These are phyloP conservation scores for Naematelia aurantialba DNA, from an alignment of 768 basidiomycete species.

Conservation along the genomic window DNA sequence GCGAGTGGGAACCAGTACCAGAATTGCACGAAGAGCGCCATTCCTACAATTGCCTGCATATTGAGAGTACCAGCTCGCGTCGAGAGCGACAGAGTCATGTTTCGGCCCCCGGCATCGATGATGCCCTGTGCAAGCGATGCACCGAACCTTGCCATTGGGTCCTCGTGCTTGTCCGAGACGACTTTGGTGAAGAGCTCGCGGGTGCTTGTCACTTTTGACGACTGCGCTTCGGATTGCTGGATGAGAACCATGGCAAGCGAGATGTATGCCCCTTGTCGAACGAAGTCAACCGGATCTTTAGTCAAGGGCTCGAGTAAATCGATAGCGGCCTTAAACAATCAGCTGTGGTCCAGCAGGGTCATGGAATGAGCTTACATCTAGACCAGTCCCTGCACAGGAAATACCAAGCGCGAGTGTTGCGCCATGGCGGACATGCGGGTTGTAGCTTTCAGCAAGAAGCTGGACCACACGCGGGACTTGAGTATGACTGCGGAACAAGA, in stretches of 20 bases:
- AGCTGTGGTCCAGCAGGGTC: conserved; percentile 8
- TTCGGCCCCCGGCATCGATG: conserved; percentile 95
- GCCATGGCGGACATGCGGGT: conserved; percentile 95
- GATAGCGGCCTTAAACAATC: conserved; percentile 70
- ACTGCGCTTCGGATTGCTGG: conserved; percentile 87
- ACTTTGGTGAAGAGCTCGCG: conserved; percentile 86
- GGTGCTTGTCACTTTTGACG: conserved; percentile 71
- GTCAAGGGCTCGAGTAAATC: conserved; percentile 98
- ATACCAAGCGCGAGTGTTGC: conserved; percentile 95
- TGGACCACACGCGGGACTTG: conserved; percentile 97
- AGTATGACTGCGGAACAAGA: conserved; percentile 92
- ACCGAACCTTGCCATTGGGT: conserved; percentile 97
- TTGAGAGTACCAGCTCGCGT: conserved; percentile 89
- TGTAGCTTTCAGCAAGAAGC: conserved; percentile 94
- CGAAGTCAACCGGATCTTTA: conserved; percentile 95
- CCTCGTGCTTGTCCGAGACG: conserved; percentile 93
- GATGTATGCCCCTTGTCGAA: conserved; percentile 94
- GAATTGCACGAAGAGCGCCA: conserved; percentile 96
- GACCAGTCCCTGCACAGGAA: conserved; percentile 93
- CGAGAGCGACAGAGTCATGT: conserved; percentile 89
- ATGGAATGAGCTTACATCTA: conserved; percentile 61
- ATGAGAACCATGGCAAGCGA: conserved; percentile 95
- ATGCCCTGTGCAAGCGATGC: conserved; percentile 93
- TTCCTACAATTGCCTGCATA: conserved; percentile 93
- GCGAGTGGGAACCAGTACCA: conserved; percentile 99